These are phyloP conservation scores for Marchantia polymorpha DNA, from an alignment of 225 moss, liverwort and hornwort genomes.

Conservation along the genomic window DNA sequence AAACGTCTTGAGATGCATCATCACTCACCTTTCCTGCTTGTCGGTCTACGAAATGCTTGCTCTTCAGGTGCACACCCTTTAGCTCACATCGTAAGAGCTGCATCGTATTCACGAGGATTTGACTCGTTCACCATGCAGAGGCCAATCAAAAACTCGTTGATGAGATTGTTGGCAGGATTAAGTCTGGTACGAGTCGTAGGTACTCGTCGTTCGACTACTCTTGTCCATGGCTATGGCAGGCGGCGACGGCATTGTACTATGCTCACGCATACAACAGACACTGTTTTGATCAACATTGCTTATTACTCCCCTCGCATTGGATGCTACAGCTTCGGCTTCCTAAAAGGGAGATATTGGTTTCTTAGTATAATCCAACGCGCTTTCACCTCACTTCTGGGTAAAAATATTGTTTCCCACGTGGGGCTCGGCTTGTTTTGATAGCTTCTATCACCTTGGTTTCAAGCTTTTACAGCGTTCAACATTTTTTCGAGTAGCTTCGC, in stretches of 20 bases:
- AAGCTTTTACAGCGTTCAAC: too few relatives aligned
- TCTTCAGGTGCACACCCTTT: constrained; percentile 55
- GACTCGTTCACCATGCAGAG: too few relatives aligned
- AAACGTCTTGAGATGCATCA: constrained; percentile 82
- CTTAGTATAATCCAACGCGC: constrained; percentile 47
- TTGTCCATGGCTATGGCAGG: constrained; percentile 36
- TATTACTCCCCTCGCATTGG: constrained; percentile 46
- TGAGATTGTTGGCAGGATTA: too few relatives aligned
- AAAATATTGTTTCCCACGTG: too few relatives aligned
- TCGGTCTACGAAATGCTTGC: constrained; percentile 77
- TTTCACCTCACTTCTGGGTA: too few relatives aligned
- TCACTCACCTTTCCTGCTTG: constrained; percentile 71
- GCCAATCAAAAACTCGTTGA: too few relatives aligned
- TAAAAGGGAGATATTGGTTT: constrained; percentile 66
- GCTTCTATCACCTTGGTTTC: too few relatives aligned
- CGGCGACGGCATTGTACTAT: constrained; percentile 79
- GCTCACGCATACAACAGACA: constrained; percentile 65
- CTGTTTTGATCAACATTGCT: constrained; percentile 65
- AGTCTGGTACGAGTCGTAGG: too few relatives aligned
- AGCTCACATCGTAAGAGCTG: not conserved
- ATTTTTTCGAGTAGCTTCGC: too few relatives aligned
- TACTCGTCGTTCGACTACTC: too few relatives aligned
- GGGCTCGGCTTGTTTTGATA: too few relatives aligned
- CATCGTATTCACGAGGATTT: not conserved
- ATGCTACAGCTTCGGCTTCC: constrained; percentile 48